Conservation (phyloP, 1,139 yeast genomes). For the Candida buenavistaensis region DNA sequence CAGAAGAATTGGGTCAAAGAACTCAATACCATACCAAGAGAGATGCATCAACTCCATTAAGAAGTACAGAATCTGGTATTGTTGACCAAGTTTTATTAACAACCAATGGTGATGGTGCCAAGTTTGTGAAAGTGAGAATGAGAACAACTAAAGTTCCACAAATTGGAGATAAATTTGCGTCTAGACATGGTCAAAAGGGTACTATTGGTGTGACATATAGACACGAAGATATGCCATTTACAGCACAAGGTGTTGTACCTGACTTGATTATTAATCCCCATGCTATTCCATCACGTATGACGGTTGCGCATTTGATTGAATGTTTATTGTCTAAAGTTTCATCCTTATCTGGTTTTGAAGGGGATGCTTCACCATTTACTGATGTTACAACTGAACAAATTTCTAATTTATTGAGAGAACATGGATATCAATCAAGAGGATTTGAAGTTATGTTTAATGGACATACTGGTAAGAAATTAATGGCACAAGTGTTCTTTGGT, state of each 20-base stretch:
- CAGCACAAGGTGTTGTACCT: slow-evolving; percentile 95
- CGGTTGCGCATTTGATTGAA: slow-evolving; percentile 98
- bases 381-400: slow-evolving; percentile 98
- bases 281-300: slow-evolving; percentile 99
- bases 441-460: slow-evolving; percentile 98
- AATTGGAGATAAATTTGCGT: slow-evolving; percentile 98
- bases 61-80: slow-evolving; percentile 97
- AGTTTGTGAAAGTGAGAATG: slow-evolving; percentile 97
- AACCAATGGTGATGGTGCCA: slow-evolving; percentile 96
- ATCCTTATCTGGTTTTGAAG: slow-evolving; percentile 91
- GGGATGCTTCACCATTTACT: slow-evolving; percentile 98
- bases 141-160: slow-evolving; percentile 98
- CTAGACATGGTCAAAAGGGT: slow-evolving; percentile 99
- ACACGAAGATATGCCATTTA: slow-evolving; percentile 98
- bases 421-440: slow-evolving; percentile 97
- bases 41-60: slow-evolving; percentile 95
- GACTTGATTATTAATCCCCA: slow-evolving; percentile 97
- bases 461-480: slow-evolving; percentile 94
- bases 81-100: slow-evolving; percentile 96
- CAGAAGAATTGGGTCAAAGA: slow-evolving; percentile 97
- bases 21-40: slow-evolving; percentile 97
- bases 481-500: slow-evolving; percentile 98
- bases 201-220: slow-evolving; percentile 98
- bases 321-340: slow-evolving; percentile 95
- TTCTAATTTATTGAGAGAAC: slow-evolving; percentile 85